Base-by-base conservation (phyloP, 164 flowering plant genomes). In the Saururus chinensis region DNA sequence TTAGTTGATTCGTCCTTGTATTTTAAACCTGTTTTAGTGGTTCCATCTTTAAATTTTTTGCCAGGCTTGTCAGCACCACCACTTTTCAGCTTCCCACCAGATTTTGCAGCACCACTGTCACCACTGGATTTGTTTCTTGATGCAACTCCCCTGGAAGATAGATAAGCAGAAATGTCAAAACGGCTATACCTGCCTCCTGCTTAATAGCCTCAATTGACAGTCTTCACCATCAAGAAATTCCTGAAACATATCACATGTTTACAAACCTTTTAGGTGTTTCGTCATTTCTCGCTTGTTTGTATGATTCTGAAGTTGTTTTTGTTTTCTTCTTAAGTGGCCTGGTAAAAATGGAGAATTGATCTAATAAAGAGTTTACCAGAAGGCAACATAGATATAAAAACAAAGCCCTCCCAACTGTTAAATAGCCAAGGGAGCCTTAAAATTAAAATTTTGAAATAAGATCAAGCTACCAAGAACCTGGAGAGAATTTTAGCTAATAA, bases 281-380 rank as follows among this genome's bases (percentile, higher is more conserved):
- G 40, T 73, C 80, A n/a, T 30, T 37, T 69, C 77, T 79, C 51
- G 64, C 69, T 60, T 69, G 75, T 75, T 79, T 80, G 12, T 53
- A 26, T 0, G 70, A 59, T 60, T 69, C 82, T 40, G 76, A 20
- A 68, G 37, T 71, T 23, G 53, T 64, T 57, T 79, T 85, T 10
- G 64, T 70, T 71, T 75, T 89, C 77, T 81, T 84, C 74, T 69
- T 77, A 56, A 17, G 73, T 6, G 71, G 79, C 79, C 95, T 89
- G 77, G 12, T 45, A 16, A 9, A 45, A 45, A 45, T 8, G 49
- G 49, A 45, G 17, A 45, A 45, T 12, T 12, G 49, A 17, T 3
- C 4, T 45, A 12, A 45, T 45, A 17, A 45, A 17, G 7, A 45
- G 2, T 13, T 17, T 45, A 7, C 49, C 14, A 45, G 17, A 8